phyloP scores from a whole-genome alignment of 1,284 basidiomycete species.

The Puccinia polysora region DNA sequence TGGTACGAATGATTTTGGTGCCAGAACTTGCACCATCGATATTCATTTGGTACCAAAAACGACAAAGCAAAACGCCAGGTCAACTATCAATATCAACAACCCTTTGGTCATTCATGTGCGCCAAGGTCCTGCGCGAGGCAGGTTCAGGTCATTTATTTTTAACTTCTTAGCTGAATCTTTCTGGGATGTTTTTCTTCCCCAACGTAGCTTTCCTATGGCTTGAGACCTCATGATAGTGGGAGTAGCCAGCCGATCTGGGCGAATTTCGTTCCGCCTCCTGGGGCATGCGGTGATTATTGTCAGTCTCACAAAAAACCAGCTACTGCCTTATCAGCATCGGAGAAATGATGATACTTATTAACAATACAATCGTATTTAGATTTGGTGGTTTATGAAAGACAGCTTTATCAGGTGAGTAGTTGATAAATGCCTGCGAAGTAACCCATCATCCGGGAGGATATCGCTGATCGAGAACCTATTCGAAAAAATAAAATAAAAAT shows the following conservation, averaged over 20 bases:
- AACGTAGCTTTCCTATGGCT: slow-evolving; percentile 21
- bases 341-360: too few species aligned
- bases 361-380: not conserved
- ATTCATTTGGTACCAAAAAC: slow-evolving; percentile 30
- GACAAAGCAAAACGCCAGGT: not conserved
- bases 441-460: too few species aligned
- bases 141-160: not conserved
- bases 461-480: too few species aligned
- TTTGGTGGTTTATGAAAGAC: slow-evolving; percentile 30
- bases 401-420: slow-evolving; percentile 18
- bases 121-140: not conserved
- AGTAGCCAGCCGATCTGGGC: slow-evolving; percentile 38
- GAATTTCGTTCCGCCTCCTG: slow-evolving; percentile 26
- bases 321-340: not conserved
- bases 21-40: slow-evolving; percentile 39
- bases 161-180: not conserved
- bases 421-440: not conserved
- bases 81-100: slow-evolving; percentile 16
- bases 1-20: slow-evolving; percentile 24
- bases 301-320: not conserved
- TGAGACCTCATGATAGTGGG: slow-evolving; percentile 42
- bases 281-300: slow-evolving; percentile 36
- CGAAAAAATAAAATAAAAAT: too few species aligned
- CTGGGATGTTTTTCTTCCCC: not conserved
- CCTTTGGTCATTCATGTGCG: slow-evolving; percentile 20